Base-by-base conservation (phyloP, 2,329 filamentous ascomycete genomes). In the Claviceps fusiformis region DNA sequence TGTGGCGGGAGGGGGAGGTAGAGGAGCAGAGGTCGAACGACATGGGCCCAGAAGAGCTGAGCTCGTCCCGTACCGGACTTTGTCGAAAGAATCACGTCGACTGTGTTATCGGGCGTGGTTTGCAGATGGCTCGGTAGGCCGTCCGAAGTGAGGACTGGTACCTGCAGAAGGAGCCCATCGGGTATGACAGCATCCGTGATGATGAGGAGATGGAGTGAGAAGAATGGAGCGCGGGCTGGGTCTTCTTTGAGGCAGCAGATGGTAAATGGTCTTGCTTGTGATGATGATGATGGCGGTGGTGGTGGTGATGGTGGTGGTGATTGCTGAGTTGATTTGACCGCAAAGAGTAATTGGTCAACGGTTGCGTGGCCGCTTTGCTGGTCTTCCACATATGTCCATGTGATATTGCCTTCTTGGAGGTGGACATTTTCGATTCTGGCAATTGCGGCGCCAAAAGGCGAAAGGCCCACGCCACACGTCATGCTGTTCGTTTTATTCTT, bases 81-180 rank as follows among this genome's bases (percentile, higher is more conserved):
- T 0, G 78, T 82, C 1, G 86, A 90, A 19, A 90, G 75, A 27
- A 91, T 66, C 19, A 89, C 73, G 61, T 87, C 77, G n/a, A 84
- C 65, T 13, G 68, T 52, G 39, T 62, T 64, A n/a, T 55, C 55
- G 13, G 55, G 46, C 4, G 50, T 56, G 13, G 60, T 56, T 37
- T 56, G 58, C 3, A 73, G 65, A 57, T 78, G 67, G 2, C 60
- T 50, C 0, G 78, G 78, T 7, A 74, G 56, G 3, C 60, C 48
- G 48, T 3, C 19, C 6, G 46, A 60, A 4, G 57, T 53, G 29
- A 73, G 37, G 17, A 13, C 59, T 55, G 73, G 69, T 6, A 61
- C 61, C 17, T 67, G 62, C 5, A 74, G 62, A 2, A 75, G 62
- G 2, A 64, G 59, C 17, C 69, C 62, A 35, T 0, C 73, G 71